These are phyloP conservation scores for Penicillium rolfsii DNA, from an alignment of 2,329 filamentous ascomycete genomes.

Conservation along the genomic window DNA sequence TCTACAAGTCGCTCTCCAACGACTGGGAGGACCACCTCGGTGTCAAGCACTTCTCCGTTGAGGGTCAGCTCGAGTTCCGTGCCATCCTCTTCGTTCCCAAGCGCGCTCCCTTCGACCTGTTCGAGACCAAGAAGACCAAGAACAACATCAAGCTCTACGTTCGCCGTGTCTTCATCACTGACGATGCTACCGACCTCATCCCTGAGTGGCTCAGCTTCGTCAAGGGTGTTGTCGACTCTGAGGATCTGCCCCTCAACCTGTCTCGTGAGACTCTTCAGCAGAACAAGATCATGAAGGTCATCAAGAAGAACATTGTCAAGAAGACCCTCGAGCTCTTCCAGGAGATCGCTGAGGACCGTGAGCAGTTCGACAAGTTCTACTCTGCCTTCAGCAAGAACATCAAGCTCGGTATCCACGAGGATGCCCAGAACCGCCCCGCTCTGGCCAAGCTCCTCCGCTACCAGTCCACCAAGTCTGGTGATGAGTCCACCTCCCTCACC, in stretches of 20 bases:
- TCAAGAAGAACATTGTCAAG: conserved; percentile 99
- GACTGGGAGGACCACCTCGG: conserved; percentile 99
- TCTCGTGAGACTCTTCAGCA: conserved; percentile 99
- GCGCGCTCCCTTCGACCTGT: conserved; percentile 98
- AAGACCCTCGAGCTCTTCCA: conserved; percentile 99
- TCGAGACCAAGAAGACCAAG: conserved; percentile 99
- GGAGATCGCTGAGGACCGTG: conserved; percentile 98
- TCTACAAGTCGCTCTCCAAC: conserved; percentile 99
- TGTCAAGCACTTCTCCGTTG: conserved; percentile 99
- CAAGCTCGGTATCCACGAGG: conserved; percentile 99
- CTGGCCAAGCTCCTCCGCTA: conserved; percentile 99
- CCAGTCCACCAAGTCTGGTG: conserved; percentile 98
- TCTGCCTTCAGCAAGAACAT: conserved; percentile 99
- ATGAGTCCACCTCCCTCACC: conserved; percentile 88
- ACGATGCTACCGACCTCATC: conserved; percentile 98
- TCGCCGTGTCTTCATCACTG: conserved; percentile 99
- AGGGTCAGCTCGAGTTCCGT: conserved; percentile 99
- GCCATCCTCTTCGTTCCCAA: conserved; percentile 99
- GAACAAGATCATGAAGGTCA: conserved; percentile 99
- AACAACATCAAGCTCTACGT: conserved; percentile 99
- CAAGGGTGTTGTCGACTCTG: conserved; percentile 99
- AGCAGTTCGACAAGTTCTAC: conserved; percentile 99
- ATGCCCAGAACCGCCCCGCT: conserved; percentile 89
- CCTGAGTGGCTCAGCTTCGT: conserved; percentile 99
- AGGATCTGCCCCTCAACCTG: conserved; percentile 98